Percentiles rank a stretch among this genome's conserved stretches.
These are phyloP conservation scores for Myxozyma mucilagina DNA, from an alignment of 805 yeast species.

Conservation along the genomic window DNA sequence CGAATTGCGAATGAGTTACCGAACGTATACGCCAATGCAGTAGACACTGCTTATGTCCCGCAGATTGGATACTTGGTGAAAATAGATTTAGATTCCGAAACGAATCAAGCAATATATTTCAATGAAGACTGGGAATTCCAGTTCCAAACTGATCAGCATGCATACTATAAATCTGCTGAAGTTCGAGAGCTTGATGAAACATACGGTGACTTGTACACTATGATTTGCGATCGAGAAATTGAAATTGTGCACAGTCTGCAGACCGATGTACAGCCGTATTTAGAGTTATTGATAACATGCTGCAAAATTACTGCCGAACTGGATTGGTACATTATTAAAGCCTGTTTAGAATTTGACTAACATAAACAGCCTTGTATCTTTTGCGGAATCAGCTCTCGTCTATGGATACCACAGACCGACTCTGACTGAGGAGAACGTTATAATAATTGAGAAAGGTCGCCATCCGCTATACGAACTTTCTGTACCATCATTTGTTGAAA, in stretches of 20 bases:
- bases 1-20: conserved; percentile 20
- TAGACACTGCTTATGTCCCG: conserved; percentile 48
- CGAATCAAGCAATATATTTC: not conserved
- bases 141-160: conserved; percentile 44
- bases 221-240: conserved; percentile 43
- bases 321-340: conserved; percentile 38
- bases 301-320: conserved; percentile 41
- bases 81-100: conserved; percentile 27
- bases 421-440: conserved; percentile 35
- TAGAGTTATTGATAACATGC: conserved; percentile 26
- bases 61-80: conserved; percentile 49
- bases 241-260: conserved; percentile 45
- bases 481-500: conserved; percentile 47
- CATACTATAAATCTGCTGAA: conserved; percentile 43
- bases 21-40: conserved; percentile 12
- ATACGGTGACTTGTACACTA: conserved; percentile 48
- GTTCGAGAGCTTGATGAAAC: conserved; percentile 42
- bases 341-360: not conserved
- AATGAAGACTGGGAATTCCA: conserved; percentile 42
- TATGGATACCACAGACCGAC: conserved; percentile 42
- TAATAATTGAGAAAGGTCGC: conserved; percentile 44
- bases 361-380: conserved; percentile 34
- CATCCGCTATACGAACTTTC: conserved; percentile 51
- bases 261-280: conserved; percentile 28
- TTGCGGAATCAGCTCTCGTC: conserved; percentile 40